Base-by-base conservation (phyloP, 1,284 basidiomycete genomes). In the Vanrija sp. region DNA sequence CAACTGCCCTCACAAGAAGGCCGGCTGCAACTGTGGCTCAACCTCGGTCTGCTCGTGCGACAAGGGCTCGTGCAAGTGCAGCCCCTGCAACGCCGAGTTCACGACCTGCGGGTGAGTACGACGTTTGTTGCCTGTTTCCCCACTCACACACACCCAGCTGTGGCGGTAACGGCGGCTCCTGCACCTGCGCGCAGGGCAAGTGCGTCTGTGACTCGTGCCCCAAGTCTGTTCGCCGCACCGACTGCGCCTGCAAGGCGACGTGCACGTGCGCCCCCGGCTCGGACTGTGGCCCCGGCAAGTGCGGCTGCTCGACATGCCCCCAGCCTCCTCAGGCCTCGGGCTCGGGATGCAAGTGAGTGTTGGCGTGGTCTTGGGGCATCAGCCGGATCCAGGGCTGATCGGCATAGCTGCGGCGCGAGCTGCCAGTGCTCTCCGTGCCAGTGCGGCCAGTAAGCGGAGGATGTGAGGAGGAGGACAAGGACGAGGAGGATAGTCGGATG, bases 361-460 rank as follows among this genome's bases (percentile, higher is more conserved):
- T 23, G 9, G 15, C 38, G 19, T 18, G 43, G 46, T 51, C 47
- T 18, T 28, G 45, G 14, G 48, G 14, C 19, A 10, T 25, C 16
- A 16, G 39, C 34, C 25, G 16, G 18, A 40, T 19, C 43, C 48
- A 49, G 28, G 45, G 23, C 43, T 15, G 28, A 34, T 21, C 5
- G 34, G 15, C 23, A 23, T 28, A 59, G 55, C n/a, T 65, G 64
- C 47, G 64, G 57, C 21, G 57, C 51, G 12, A 26, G 34, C 15
- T 67, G 65, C 57, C 38, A 46, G 15, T 67, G 66, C 42, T 50
- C 60, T 16, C 66, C 66, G 51, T 68, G 66, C 57, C 51, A 53
- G 43, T 68, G 65, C 39, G 56, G 49, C 28, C 49, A 44, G 49
- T 50, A 49, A 15, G 6, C 3, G 10, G 43, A 10, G 12, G 43